phyloP scores from a whole-genome alignment of 306 rosid species.

The Sindora glabra region DNA sequence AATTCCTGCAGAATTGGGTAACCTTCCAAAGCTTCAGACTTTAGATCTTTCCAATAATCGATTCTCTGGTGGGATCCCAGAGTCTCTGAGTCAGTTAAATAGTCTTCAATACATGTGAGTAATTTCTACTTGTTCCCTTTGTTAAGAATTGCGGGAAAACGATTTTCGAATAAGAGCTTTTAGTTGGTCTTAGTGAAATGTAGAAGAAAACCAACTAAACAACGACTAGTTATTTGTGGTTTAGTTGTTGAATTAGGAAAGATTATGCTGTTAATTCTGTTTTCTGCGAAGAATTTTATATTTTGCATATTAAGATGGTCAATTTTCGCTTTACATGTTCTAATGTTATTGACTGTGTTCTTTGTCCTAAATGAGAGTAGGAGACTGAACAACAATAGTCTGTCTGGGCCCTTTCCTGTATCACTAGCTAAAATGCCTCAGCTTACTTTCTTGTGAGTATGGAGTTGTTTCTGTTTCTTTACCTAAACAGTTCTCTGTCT shows the following conservation, averaged over 20 bases:
- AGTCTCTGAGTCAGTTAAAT: conserved; percentile 49
- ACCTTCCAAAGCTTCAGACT: conserved; percentile 68
- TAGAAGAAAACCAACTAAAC: not conserved
- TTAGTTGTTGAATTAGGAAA: not conserved
- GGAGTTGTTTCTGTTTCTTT: conserved; percentile 15
- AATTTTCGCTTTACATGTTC: not conserved
- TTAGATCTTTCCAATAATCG: conserved; percentile 83
- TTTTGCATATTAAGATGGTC: conserved; percentile 1
- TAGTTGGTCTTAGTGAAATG: not conserved
- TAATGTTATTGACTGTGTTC: conserved; percentile 4
- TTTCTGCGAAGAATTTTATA: not conserved
- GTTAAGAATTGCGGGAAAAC: conserved; percentile 17
- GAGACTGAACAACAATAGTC: conserved; percentile 94
- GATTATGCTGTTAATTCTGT: not conserved
- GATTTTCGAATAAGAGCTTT: not conserved
- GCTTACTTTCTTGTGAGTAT: conserved; percentile 98
- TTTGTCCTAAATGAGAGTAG: conserved; percentile 46
- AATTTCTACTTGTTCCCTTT: not conserved
- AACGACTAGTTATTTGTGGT: not conserved
- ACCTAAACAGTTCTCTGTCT: no score
- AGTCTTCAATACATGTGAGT: conserved; percentile 79
- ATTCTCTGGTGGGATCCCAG: conserved; percentile 58
- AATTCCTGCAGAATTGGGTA: conserved; percentile 70
- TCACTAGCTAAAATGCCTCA: conserved; percentile 64
- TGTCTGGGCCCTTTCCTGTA: conserved; percentile 78